Evolutionary conservation across 345 rosid species (phyloP).

Genomic region (Stellera chamaejasme): DNA sequence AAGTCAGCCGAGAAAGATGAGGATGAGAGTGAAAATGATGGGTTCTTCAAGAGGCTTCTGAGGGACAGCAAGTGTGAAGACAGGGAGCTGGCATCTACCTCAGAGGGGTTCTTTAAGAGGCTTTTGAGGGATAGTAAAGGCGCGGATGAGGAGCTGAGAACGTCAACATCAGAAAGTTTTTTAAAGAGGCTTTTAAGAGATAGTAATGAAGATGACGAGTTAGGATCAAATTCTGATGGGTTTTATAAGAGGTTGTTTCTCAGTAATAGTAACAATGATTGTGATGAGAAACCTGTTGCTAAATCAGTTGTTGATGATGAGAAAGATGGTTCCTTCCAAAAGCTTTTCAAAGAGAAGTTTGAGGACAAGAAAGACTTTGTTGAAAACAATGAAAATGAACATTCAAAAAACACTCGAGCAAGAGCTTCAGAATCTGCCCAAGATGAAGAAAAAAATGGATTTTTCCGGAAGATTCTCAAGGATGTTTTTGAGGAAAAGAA

Average conservation of each 20-base stretch:
- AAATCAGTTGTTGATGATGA: constrained; percentile 70
- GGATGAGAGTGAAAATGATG: not conserved
- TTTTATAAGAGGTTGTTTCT: constrained; percentile 72
- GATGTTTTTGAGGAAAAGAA: constrained; percentile 78
- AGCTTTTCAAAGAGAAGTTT: constrained; percentile 6
- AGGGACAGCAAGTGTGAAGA: not conserved
- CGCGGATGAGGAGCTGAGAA: too few species aligned
- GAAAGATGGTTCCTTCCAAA: constrained; percentile 71
- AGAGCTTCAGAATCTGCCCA: constrained; percentile 9
- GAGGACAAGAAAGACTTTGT: constrained; percentile 9
- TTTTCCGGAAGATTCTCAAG: constrained; percentile 65
- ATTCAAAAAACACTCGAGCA: not conserved
- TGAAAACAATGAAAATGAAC: constrained; percentile 6
- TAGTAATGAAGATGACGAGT: constrained; percentile 62
- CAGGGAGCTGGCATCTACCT: not conserved
- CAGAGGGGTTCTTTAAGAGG: constrained; percentile 7
- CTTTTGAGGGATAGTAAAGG: too few species aligned
- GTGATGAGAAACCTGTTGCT: constrained; percentile 52
- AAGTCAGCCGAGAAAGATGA: constrained; percentile 3
- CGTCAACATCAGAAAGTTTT: constrained; percentile 18
- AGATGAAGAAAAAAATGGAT: constrained; percentile 5
- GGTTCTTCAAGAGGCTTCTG: constrained; percentile 5
- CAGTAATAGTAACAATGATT: constrained; percentile 7
- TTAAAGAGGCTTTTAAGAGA: constrained; percentile 91
- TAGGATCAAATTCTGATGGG: constrained; percentile 58